Base-by-base conservation (phyloP, 768 basidiomycete genomes). In the Mycena maculata region DNA sequence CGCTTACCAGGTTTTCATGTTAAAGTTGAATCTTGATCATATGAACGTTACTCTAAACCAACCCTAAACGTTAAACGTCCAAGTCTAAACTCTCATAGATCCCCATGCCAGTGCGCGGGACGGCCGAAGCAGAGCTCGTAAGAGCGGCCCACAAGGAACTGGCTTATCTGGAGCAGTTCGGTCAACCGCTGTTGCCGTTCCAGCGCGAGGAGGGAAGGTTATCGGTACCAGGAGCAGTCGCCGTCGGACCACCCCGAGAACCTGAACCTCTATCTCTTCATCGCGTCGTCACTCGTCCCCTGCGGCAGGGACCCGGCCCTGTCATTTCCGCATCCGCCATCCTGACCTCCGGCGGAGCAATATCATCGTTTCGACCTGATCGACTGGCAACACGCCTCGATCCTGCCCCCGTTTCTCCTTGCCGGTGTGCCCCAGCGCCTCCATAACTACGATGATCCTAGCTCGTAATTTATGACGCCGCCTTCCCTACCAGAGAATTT, bases 331-430 rank as follows among this genome's bases (percentile, higher is more conserved):
- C 75, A 85, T 87, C 77, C 85, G 85, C 74, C 85, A 87, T 77
- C 84, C 79, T 59, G 85, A 88, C 74, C 83, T 85, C 80, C 79
- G 83, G 72, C 80, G 63, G 58, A 81, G 73, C 79, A 87, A 88
- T 71, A 76, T 88, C 80, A 76, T 84, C 66, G 82, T 88, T 41
- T 79, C 79, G 18, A 78, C 78, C 66, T 86, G 76, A 16, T 86
- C 60, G 85, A 86, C 81, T 87, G 85, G 86, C 86, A 87, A 80
- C 85, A 87, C 76, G 65, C 86, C 68, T 77, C 85, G 4, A 84
- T 88, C 78, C 80, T 87, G 33, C 86, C 86, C 73, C 27, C 67
- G 68, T 87, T 84, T 77, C 86, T 88, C 78, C 81, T 79, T 63
- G 79, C 83, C 38, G 78, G 82, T 68, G 75, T 84, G 74, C 86